Evolutionary conservation across 257 asterid species (phyloP), one percentile per base, ranked within the genome.

Genomic region (Mitragyna speciosa): DNA sequence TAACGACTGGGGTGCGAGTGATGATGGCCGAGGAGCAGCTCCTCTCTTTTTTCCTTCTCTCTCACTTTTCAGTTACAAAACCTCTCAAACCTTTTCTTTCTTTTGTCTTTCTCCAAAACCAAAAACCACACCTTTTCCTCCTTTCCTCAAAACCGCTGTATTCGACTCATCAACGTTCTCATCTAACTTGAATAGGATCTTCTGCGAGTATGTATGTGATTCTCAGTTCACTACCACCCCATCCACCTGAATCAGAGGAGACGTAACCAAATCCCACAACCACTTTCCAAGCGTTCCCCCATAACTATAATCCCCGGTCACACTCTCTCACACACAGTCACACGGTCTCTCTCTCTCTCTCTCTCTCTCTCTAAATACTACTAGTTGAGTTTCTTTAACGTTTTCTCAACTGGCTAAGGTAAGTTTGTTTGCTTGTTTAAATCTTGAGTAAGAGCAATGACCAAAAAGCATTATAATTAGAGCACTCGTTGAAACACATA

Each of bases 61-160:
- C 90, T 81, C 90, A 82, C 95, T 87, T 88, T 86, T 88, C 94
- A 84, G 97, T 92, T 92, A 91, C 93, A 86, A 92, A 85, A 87
- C 96, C 89, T 82, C 91, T 82, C 81, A 36, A 36, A 36, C 41
- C 3, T 36, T 36, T 36, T 1, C 41, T 36, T n/a, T 36, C 41
- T 36, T 86, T 83, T 84, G 92, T 88, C 88, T 82, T 36, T 89
- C 87, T 85, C 84, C 77, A 59, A 17, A 79, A 82, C 84, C 84
- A 45, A 85, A 87, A 54, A 86, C 91, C 91, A 82, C 81, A 43
- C 49, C 6, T 5, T 5, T 45, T 67, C 75, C 72, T 81, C 30
- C 65, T 77, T 72, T 81, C 30, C 79, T 20, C 28, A 79, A 82
- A 75, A 75, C 72, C 77, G 47, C 68, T 45, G 41, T 36, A 36